Conservation (phyloP, 768 basidiomycete genomes). For the Tulasnella sp. region DNA sequence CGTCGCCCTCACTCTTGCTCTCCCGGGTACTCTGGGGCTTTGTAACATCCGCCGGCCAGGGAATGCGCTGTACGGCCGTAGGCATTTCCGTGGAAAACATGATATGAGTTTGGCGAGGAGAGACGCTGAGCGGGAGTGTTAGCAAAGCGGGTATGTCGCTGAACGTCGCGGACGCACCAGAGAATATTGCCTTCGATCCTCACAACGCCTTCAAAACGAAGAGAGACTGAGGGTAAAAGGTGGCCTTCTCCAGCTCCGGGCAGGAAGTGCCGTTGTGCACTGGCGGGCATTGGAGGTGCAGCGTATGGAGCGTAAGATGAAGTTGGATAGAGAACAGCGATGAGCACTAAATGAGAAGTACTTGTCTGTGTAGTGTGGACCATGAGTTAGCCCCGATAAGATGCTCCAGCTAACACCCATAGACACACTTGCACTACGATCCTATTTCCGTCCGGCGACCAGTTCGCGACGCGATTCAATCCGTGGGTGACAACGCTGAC, state of each 20-base stretch:
- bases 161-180: conserved; percentile 35
- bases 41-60: conserved; percentile 46
- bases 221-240: conserved; percentile 51
- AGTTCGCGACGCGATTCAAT: conserved; percentile 59
- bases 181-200: conserved; percentile 62
- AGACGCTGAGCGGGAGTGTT: conserved; percentile 40
- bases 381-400: conserved; percentile 1
- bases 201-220: conserved; percentile 74
- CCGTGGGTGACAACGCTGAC: conserved; percentile 75
- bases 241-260: conserved; percentile 73
- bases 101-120: conserved; percentile 57
- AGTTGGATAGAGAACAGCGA: conserved; percentile 46
- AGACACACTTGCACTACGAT: conserved; percentile 65
- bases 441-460: conserved; percentile 72
- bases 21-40: conserved; percentile 29
- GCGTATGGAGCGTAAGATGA: conserved; percentile 46
- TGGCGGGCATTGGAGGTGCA: conserved; percentile 39
- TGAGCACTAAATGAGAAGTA: conserved; percentile 65
- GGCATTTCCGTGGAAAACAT: conserved; percentile 65
- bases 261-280: conserved; percentile 55
- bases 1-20: conserved; percentile 27
- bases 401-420: conserved; percentile 1
- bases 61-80: conserved; percentile 69
- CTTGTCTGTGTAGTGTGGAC: conserved; percentile 45
- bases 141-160: background rate